Conservation (phyloP, 2,329 filamentous ascomycete species). For the Fusarium luffae region DNA sequence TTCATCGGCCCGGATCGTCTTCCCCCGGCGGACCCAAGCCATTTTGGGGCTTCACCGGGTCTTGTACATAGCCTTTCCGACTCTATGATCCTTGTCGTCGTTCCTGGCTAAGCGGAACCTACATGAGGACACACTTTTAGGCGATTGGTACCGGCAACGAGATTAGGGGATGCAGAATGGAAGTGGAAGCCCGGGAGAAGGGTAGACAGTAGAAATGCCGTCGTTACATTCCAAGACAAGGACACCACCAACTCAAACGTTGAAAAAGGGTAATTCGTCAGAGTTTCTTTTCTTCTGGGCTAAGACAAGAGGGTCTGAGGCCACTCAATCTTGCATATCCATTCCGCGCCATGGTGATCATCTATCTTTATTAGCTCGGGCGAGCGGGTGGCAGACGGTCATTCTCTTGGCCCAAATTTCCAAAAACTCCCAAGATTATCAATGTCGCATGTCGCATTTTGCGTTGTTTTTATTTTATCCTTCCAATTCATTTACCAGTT, state of each 20-base stretch:
- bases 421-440: background rate
- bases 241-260: background rate
- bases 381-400: conserved; percentile 5
- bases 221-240: conserved; percentile 11
- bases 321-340: conserved; percentile 40
- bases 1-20: conserved; percentile 46
- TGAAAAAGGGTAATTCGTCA: background rate
- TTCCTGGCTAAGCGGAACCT: conserved; percentile 37
- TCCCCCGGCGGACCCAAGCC: conserved; percentile 41
- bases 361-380: conserved; percentile 10
- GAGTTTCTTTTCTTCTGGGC: too few species aligned
- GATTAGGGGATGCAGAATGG: conserved; percentile 24
- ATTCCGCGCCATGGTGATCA: conserved; percentile 31
- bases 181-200: conserved; percentile 31
- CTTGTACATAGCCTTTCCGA: conserved; percentile 10
- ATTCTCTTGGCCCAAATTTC: conserved; percentile 7
- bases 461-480: conserved; percentile 31
- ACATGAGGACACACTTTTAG: conserved; percentile 2
- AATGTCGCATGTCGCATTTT: conserved; percentile 15
- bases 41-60: conserved; percentile 29
- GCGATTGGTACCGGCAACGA: conserved; percentile 13
- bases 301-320: conserved; percentile 13
- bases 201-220: conserved; percentile 7
- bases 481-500: conserved; percentile 27
- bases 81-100: conserved; percentile 21